Base-by-base conservation (phyloP, 129 eudicot species). In the Centella asiatica region DNA sequence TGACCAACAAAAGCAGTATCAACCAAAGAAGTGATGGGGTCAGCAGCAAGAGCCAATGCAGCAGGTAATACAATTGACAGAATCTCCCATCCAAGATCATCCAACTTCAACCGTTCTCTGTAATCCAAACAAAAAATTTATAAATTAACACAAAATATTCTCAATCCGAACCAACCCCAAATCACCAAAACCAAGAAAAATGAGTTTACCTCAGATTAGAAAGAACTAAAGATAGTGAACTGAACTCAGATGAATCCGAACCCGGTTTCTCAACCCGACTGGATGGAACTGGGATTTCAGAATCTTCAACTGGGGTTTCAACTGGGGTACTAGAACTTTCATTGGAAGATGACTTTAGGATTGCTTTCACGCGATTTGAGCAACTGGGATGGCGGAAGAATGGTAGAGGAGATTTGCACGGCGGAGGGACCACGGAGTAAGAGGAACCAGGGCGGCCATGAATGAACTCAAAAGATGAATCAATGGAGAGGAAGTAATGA, bases 1-100 rank as follows among this genome's bases (percentile, higher is more conserved):
- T 87, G 98, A 33, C 98, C 98, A 5, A 92, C 86, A 50, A 87
- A 87, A 17, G 95, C 96, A 10, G 95, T 87, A 69, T 87, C 95
- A 44, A 92, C 90, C 14, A 92, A 84, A 0, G 96, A 87, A 66
- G 95, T 74, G 32, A 92, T 65, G 1, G 98, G 98, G 62, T 92
- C 98, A 48, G 98, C 95, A 32, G 90, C 90, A 55, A 92, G 93
- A 56, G 98, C 98, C 69, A 92, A 71, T 23, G 90, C 88, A 47
- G 98, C 98, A 0, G 98, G 98, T 64, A 84, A 71, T 48, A 95
- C 98, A 72, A 92, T 92, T 12, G 95, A 78, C 64, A 92, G 44
- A 24, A 92, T 87, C 64, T 92, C 95, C 86, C 77, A 57, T 60
- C 85, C 94, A 34, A 87, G 78, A 37, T 82, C 81, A 76, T 82